Evolutionary conservation across 2,329 filamentous ascomycete species (phyloP), one percentile per base, ranked within the genome.

Genomic region (Aspergillus texensis): DNA sequence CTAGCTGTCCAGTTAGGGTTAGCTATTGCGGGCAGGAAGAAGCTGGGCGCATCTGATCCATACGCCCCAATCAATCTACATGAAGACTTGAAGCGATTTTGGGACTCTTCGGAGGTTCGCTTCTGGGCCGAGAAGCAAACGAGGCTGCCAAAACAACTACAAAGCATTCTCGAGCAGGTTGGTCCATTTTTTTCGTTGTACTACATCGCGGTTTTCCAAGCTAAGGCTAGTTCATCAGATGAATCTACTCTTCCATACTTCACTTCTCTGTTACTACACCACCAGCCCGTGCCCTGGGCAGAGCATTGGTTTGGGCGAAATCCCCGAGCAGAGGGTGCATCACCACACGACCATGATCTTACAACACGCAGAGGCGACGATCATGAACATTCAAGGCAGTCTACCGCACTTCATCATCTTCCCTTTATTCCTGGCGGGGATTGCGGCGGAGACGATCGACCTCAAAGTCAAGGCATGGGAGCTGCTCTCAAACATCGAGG

Each of bases 231-330:
- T 8, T 2, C 16, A 41, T 45, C 67, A 69, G 54, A 58, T 65
- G n/a, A 52, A 65, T 61, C 81, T 83, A 10, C 77, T 86, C 14
- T 85, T 83, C 71, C 82, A 84, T 65, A 77, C 77, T 24, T 81
- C 79, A 50, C 76, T 83, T 21, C 78, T 87, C 57, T 86, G 85
- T 69, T 80, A 81, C n/a, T 81, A 83, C 61, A 85, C 82, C 6
- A 85, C 82, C 6, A 83, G 80, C 67, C 83, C 87, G 79, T 86
- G 81, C 77, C 78, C 80, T 3, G 74, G 76, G 5, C 85, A 87
- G 71, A 72, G 78, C 2, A 67, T 78, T 11, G 77, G 82, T 26
- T 77, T 75, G 1, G 75, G 73, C 10, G 74, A 77, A 19, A 71
- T 76, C 19, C 71, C 78, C 24, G 71, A 78, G 39, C 66, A 73